Evolutionary conservation across 2,329 filamentous ascomycete species (phyloP).

Genomic region (Fusarium beomiforme): DNA sequence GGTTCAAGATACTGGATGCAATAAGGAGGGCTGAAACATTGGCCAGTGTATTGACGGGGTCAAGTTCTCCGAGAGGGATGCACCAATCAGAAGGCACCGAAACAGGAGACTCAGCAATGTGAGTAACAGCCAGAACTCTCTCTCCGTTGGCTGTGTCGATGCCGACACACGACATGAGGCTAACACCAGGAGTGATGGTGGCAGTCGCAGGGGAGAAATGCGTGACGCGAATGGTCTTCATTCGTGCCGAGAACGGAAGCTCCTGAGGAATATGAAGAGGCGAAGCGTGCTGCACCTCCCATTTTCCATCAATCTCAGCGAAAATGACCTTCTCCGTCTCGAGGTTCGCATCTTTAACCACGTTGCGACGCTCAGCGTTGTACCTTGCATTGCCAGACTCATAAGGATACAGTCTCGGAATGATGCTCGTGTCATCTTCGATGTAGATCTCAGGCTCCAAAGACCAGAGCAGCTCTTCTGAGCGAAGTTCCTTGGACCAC

Average conservation of each 20-base stretch:
- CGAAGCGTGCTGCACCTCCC: background rate
- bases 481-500: background rate
- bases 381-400: background rate
- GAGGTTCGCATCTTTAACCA: fast-evolving
- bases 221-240: background rate
- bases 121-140: fast-evolving
- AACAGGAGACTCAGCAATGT: background rate
- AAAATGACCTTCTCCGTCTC: background rate
- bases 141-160: background rate
- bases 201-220: background rate
- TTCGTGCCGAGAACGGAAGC: fast-evolving
- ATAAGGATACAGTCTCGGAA: background rate
- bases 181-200: fast-evolving
- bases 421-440: background rate
- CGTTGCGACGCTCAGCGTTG: fast-evolving
- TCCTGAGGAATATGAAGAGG: background rate
- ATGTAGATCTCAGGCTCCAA: background rate
- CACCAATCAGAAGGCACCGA: background rate
- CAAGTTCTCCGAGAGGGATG: background rate
- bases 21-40: background rate
- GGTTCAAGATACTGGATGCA: background rate
- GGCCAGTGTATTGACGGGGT: background rate
- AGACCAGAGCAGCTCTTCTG: background rate
- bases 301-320: background rate
- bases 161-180: fast-evolving